phyloP scores from a whole-genome alignment of 768 basidiomycete genomes.

The Clavulina sp. region DNA sequence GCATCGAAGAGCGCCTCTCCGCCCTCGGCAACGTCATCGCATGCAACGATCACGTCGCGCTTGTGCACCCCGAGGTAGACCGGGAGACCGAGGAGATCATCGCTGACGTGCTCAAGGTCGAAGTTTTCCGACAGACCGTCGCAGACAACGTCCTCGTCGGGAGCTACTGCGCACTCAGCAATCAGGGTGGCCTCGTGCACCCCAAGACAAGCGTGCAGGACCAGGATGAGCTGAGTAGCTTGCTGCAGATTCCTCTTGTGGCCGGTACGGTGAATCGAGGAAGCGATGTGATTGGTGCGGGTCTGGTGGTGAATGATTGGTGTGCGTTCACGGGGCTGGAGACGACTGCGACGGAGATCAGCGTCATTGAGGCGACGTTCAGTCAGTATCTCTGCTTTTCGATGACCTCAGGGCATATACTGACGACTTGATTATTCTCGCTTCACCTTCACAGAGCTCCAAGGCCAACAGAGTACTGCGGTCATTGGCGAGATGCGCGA shows the following conservation, averaged over 20 bases:
- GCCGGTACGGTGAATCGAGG: conserved; percentile 98
- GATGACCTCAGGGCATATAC: background rate
- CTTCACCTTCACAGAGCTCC: conserved; percentile 39
- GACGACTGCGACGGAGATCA: conserved; percentile 98
- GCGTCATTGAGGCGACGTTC: conserved; percentile 94
- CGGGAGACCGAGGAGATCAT: conserved; percentile 99
- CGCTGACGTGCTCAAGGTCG: conserved; percentile 96
- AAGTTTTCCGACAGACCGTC: conserved; percentile 95
- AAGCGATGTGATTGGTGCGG: conserved; percentile 94
- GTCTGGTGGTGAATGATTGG: conserved; percentile 98
- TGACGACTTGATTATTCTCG: background rate
- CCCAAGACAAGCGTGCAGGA: conserved; percentile 94
- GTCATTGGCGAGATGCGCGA: conserved; percentile 87
- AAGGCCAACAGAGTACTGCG: conserved; percentile 65
- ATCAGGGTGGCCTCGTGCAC: conserved; percentile 95
- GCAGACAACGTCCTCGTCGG: conserved; percentile 96
- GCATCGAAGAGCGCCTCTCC: conserved; percentile 91
- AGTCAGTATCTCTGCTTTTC: conserved; percentile 36
- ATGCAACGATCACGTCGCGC: conserved; percentile 96
- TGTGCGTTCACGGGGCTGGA: conserved; percentile 98
- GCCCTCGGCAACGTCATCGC: conserved; percentile 97
- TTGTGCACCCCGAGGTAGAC: conserved; percentile 96
- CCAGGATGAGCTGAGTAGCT: conserved; percentile 87
- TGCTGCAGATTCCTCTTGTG: conserved; percentile 88
- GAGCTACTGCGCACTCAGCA: conserved; percentile 85